Evolutionary conservation across 371 early-diverging fungal species (phyloP).

Genomic region (Rhizopus arrhizus): DNA sequence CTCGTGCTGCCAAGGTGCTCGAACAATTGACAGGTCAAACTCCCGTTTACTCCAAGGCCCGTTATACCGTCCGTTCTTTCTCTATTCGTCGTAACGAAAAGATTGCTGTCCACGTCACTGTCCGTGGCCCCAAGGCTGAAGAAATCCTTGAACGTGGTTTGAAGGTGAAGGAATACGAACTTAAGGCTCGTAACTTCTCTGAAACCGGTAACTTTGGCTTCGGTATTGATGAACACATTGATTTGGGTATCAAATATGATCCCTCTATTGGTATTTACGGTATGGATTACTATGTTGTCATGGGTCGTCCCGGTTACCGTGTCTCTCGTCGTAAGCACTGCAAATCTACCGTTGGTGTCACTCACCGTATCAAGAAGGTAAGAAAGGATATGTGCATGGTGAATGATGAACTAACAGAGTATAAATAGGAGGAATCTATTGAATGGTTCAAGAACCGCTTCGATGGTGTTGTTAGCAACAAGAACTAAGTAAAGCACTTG

Average conservation of each 20-base stretch:
- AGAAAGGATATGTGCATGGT: no score
- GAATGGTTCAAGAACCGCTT: conserved; percentile 9
- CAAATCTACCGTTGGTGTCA: conserved; percentile 85
- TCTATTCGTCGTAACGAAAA: conserved; percentile 99
- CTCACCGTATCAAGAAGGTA: conserved; percentile 91
- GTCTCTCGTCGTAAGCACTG: conserved; percentile 96
- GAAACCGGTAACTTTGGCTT: conserved; percentile 99
- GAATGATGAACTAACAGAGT: not conserved
- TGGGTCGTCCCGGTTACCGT: conserved; percentile 98
- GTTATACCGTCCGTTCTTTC: conserved; percentile 99
- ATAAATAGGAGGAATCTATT: not conserved
- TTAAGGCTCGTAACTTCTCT: conserved; percentile 95
- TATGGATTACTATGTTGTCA: conserved; percentile 98
- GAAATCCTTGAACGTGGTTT: conserved; percentile 99
- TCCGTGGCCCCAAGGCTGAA: conserved; percentile 87
- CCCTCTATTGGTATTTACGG: conserved; percentile 99
- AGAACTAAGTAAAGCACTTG: not conserved
- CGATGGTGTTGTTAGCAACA: conserved; percentile 3
- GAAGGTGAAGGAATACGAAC: conserved; percentile 99
- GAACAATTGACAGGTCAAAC: conserved; percentile 99
- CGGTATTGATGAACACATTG: conserved; percentile 99
- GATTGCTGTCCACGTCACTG: conserved; percentile 99
- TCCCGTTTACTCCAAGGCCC: conserved; percentile 99
- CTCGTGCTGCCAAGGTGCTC: conserved; percentile 99
- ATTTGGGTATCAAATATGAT: conserved; percentile 99